These are phyloP conservation scores for Blastomyces emzantsi DNA, from an alignment of 2,329 filamentous ascomycete species.

Conservation along the genomic window DNA sequence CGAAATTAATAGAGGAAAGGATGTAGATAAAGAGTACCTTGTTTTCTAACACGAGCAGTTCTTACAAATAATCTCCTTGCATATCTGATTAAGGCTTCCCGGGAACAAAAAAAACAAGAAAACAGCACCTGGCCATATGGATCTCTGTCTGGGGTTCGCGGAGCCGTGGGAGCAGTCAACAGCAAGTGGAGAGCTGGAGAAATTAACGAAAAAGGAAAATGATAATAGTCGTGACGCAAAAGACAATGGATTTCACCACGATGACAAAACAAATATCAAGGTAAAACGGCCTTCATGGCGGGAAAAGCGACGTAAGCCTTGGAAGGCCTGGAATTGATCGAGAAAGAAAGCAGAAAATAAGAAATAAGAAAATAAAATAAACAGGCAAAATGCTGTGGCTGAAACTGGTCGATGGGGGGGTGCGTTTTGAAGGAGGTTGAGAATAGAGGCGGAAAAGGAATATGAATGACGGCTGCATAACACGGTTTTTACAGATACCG, in stretches of 20 bases:
- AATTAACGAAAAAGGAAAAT: not conserved
- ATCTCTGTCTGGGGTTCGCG: not conserved
- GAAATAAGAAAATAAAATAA: not conserved
- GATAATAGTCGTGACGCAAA: conserved; percentile 1
- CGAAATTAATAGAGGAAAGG: not conserved
- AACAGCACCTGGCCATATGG: conserved; percentile 1
- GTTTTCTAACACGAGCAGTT: not conserved
- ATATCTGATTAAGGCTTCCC: not conserved
- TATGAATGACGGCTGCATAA: conserved; percentile 3
- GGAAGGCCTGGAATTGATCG: not conserved
- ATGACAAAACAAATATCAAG: not conserved
- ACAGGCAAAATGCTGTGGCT: not conserved
- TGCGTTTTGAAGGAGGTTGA: not conserved
- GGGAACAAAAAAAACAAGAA: not conserved
- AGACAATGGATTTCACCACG: not conserved
- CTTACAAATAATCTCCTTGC: not conserved
- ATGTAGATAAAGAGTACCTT: not conserved
- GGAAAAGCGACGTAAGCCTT: not conserved
- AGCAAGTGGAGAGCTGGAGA: not conserved
- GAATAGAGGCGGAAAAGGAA: not conserved
- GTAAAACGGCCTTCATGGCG: not conserved
- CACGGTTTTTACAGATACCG: not conserved
- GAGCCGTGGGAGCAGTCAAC: not conserved
- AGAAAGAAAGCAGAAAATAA: not conserved
- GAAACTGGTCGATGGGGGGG: not conserved